These are phyloP conservation scores for Sisymbrium altissimum DNA, from an alignment of 345 rosid species.

Conservation along the genomic window DNA sequence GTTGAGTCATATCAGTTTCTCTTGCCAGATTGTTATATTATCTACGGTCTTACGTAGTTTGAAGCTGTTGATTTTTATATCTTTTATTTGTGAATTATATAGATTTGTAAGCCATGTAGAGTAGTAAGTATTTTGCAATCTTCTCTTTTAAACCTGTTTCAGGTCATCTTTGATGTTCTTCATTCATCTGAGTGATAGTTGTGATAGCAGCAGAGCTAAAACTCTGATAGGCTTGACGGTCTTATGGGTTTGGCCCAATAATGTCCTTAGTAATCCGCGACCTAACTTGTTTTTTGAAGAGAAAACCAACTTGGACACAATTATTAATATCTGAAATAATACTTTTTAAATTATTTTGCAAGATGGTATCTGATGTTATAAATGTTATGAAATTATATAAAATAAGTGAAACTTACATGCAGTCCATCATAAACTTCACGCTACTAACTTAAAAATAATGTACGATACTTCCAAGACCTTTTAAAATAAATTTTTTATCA, in stretches of 20 bases:
- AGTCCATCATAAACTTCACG: too few species aligned
- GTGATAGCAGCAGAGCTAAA: background rate
- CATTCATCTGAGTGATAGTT: background rate
- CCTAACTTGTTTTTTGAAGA: background rate
- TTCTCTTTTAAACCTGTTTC: background rate
- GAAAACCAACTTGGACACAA: background rate
- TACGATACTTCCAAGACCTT: too few species aligned
- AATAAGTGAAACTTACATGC: too few species aligned
- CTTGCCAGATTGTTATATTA: background rate
- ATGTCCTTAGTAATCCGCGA: background rate
- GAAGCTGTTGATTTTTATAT: background rate
- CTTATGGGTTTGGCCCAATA: background rate
- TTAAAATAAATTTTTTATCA: too few species aligned
- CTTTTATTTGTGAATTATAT: background rate
- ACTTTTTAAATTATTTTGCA: background rate
- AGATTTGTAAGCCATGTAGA: background rate
- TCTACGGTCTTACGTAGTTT: background rate
- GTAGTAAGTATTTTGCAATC: background rate
- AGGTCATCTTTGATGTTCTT: background rate
- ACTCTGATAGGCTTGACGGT: background rate
- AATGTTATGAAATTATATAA: too few species aligned
- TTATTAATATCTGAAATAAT: background rate
- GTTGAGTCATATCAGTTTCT: background rate
- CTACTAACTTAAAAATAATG: too few species aligned
- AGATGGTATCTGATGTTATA: background rate